phyloP scores from a whole-genome alignment of 768 basidiomycete genomes.

The Dioszegia crocea region DNA sequence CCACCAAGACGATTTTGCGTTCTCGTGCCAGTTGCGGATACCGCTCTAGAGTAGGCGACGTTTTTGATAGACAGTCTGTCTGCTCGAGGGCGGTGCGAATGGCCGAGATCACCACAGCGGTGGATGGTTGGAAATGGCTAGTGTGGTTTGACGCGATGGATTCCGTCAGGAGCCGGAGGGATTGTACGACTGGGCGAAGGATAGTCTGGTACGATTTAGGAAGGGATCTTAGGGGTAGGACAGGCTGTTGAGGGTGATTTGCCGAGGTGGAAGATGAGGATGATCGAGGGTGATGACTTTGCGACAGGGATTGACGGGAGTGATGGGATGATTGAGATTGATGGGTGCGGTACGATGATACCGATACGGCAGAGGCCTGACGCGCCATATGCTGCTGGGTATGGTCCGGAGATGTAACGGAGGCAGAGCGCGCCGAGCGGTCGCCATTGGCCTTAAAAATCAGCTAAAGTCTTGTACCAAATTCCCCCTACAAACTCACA shows the following conservation, averaged over 20 bases:
- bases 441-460: no score
- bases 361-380: not conserved
- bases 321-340: constrained; percentile 12
- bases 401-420: constrained; percentile 6
- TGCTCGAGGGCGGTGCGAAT: constrained; percentile 80
- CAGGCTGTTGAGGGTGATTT: constrained; percentile 50
- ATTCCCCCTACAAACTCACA: constrained; percentile 13
- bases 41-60: constrained; percentile 66
- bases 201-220: constrained; percentile 65
- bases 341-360: not conserved
- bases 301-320: constrained; percentile 22
- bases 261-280: constrained; percentile 34
- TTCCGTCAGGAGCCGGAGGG: constrained; percentile 75
- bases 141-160: constrained; percentile 73
- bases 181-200: constrained; percentile 78
- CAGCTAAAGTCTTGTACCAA: no score
- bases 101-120: constrained; percentile 89
- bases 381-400: not conserved
- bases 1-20: constrained; percentile 73
- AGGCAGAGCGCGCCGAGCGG: no score
- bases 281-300: constrained; percentile 10
- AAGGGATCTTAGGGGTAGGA: constrained; percentile 50
- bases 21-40: constrained; percentile 68
- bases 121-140: constrained; percentile 85
- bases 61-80: constrained; percentile 77